Base-by-base conservation (phyloP, 2,329 filamentous ascomycete species). In the Clonostachys rhizophaga region DNA sequence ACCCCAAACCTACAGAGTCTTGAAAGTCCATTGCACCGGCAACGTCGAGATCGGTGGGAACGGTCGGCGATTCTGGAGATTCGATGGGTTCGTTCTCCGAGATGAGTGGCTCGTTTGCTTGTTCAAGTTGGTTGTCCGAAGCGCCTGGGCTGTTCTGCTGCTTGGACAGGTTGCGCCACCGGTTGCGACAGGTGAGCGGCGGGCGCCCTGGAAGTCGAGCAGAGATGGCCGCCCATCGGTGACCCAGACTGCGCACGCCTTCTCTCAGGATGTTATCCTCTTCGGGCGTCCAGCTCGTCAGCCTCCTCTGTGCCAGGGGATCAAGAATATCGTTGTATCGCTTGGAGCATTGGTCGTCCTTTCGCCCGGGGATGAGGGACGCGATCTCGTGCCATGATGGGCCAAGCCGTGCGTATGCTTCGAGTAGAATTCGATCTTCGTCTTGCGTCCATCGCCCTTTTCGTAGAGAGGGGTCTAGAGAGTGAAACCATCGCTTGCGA, bases 401-500 rank as follows among this genome's bases (percentile, higher is more conserved):
- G 8, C 55, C 55, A 17, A 61, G 52, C 11, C 55, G 53, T 18
- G 58, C 50, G 17, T 61, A 58, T 10, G 58, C 58, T 18, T 53
- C 56, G n/a, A 61, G 52, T 2, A 61, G 46, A 30, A 57, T 55
- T 36, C 58, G 56, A 47, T 61, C 58, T 18, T 61, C 58, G 16
- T 61, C 54, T 42, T 52, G 51, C 9, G 58, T 61, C 58, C 58
- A 61, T 40, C 57, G 43, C 4, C 58, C 58, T 18, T 61, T 61
- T 6, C 58, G 52, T 12, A 61, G 37, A 2, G 58, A 60, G 3
- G 58, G 58, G 18, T 61, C 56, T 6, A 61, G 51, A 9, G 58
- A 61, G 43, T 61, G 58, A 52, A 61, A 59, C 58, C 58, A 61
- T 35, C 58, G 54, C 50, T 61, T 61, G 3, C 58, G 52, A 33